Evolutionary conservation across 2,329 filamentous ascomycete species (phyloP), one percentile per base, ranked within the genome.

Genomic region (Calonectria fujianensis): DNA sequence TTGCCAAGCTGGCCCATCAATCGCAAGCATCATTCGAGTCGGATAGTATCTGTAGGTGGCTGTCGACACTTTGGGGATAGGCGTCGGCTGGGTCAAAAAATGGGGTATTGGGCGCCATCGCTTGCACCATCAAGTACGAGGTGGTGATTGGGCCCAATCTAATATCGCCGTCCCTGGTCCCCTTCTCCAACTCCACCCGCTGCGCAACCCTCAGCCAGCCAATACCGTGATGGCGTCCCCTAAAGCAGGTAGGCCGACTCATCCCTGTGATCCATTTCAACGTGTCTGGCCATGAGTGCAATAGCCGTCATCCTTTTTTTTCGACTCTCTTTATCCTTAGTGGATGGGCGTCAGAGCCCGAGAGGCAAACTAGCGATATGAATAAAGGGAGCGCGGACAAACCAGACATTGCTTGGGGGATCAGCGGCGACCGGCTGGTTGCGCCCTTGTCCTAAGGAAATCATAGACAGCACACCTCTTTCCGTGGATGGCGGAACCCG

Each of bases 81-180:
- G 9, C 11, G 50, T 32, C 31, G 14, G 27, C 65, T 45, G 51
- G 66, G 66, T 51, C n/a, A n/a, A 32, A 31, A 31, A 37, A 41
- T 41, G 66, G 51, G 37, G 48, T 32, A 52, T 69, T 69, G 59
- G 68, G 39, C 70, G 31, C 63, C 65, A 72, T 67, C 63, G 51
- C 39, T 45, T 64, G 45, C 69, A 70, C 69, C 24, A 32, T 52
- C 31, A 64, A 59, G 45, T 27, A 65, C 59, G 59, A 65, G 32
- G 45, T 48, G 45, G 20, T 48, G 45, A 48, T 48, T 48, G 45
- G n/a, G 59, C 69, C 41, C 70, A 72, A 67, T 72, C 70, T 45
- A 61, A 67, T 67, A 51, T 72, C 57, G 48, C 70, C 35, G 52
- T 51, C 61, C 69, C 64, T 54, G 32, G 64, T 72, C 69, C 24